These are phyloP conservation scores for Vigna hirtella DNA, from an alignment of 306 rosid genomes.

Conservation along the genomic window DNA sequence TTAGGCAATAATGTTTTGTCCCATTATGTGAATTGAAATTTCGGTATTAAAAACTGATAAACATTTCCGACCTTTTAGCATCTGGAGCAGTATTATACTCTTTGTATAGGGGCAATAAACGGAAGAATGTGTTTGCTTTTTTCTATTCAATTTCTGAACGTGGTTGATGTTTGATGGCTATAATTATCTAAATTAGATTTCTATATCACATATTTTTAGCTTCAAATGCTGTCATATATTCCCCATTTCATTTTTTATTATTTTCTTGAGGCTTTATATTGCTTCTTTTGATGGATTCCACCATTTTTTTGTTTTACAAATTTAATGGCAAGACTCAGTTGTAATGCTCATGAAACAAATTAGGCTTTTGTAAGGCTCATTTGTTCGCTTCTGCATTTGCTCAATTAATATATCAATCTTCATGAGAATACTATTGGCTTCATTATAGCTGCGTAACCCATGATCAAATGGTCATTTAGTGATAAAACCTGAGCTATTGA, in stretches of 20 bases:
- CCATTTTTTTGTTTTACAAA: background rate
- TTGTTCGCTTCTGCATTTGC: background rate
- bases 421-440: background rate
- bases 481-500: background rate
- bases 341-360: background rate
- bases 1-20: background rate
- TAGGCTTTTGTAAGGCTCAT: background rate
- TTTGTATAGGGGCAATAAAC: background rate
- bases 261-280: background rate
- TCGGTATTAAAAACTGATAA: background rate
- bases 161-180: too few species aligned
- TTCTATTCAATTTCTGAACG: background rate
- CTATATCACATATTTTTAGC: background rate
- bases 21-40: constrained; percentile 22
- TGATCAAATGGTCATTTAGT: constrained; percentile 1
- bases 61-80: constrained; percentile 1
- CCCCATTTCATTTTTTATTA: background rate
- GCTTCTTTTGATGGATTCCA: background rate
- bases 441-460: background rate
- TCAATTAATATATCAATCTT: background rate
- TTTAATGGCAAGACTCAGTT: background rate
- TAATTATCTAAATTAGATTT: background rate
- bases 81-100: background rate
- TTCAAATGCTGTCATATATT: background rate
- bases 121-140: background rate